A percentile compares a stretch with the other conserved stretches of the same genome.
Conservation (phyloP, 805 yeast species). For the Ogataea pilisensis region DNA sequence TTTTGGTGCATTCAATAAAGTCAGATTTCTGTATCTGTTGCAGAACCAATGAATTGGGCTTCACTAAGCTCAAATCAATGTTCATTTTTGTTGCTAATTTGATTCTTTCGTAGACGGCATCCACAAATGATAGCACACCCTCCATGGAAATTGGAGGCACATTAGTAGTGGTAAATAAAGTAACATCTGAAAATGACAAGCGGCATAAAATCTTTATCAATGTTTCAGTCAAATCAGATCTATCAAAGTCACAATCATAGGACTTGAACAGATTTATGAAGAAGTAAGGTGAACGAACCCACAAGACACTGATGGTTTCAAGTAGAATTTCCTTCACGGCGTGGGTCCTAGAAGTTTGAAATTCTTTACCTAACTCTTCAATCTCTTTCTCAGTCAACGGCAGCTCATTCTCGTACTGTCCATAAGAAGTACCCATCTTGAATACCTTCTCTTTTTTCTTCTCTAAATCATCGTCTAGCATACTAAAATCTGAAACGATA, state of each 20-base stretch:
- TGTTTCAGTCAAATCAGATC: conserved; percentile 68
- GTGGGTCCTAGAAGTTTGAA: conserved; percentile 43
- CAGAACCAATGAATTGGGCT: conserved; percentile 32
- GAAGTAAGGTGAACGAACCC: conserved; percentile 76
- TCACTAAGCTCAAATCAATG: conserved; percentile 14
- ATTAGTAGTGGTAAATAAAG: conserved; percentile 69
- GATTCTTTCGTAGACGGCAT: conserved; percentile 53
- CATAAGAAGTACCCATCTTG: conserved; percentile 25
- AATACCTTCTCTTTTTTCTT: conserved; percentile 28
- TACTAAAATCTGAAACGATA: conserved; percentile 24
- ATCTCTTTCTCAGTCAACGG: conserved; percentile 25
- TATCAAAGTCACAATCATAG: conserved; percentile 88
- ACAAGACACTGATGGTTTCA: conserved; percentile 76
- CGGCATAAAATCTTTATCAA: conserved; percentile 69
- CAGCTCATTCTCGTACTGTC: conserved; percentile 22
- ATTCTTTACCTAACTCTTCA: conserved; percentile 29
- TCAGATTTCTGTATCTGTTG: conserved; percentile 60
- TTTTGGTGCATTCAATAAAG: conserved; percentile 69
- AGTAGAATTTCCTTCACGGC: conserved; percentile 73
- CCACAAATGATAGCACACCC: conserved; percentile 69
- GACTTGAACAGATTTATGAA: conserved; percentile 74
- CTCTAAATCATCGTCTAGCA: conserved; percentile 25
- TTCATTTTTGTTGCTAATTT: conserved; percentile 29
- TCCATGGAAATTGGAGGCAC: conserved; percentile 95
- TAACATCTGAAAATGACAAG: conserved; percentile 82